These are phyloP conservation scores for Agrocybe praecox DNA, from an alignment of 768 basidiomycete genomes.

Conservation along the genomic window DNA sequence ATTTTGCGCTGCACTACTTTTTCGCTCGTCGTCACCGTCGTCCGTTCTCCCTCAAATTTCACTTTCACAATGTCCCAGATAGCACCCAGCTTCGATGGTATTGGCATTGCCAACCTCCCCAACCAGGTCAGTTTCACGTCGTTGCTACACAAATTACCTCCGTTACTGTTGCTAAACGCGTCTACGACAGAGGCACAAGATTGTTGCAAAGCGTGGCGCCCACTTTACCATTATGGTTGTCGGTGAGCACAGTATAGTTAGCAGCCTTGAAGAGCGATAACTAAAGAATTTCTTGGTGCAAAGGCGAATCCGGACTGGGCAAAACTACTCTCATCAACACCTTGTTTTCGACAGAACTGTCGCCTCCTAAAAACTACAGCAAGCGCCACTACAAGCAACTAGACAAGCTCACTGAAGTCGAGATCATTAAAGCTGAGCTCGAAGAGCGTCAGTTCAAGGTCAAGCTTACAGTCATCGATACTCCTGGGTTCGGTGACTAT, in stretches of 20 bases:
- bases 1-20: slow-evolving; percentile 29
- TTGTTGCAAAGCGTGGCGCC: slow-evolving; percentile 94
- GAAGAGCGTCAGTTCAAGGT: slow-evolving; percentile 99
- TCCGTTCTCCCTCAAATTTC: slow-evolving; percentile 16
- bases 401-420: slow-evolving; percentile 98
- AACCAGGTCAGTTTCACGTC: slow-evolving; percentile 74
- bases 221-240: slow-evolving; percentile 99
- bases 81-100: slow-evolving; percentile 65
- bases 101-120: slow-evolving; percentile 95
- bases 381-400: slow-evolving; percentile 93
- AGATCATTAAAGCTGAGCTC: slow-evolving; percentile 99
- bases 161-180: slow-evolving; percentile 27
- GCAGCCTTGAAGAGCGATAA: not conserved
- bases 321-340: slow-evolving; percentile 99
- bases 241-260: slow-evolving; percentile 53
- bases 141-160: not conserved
- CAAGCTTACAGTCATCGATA: slow-evolving; percentile 98
- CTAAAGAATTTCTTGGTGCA: not conserved
- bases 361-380: slow-evolving; percentile 86
- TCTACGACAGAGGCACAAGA: slow-evolving; percentile 87
- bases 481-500: slow-evolving; percentile 99
- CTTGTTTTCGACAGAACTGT: slow-evolving; percentile 97
- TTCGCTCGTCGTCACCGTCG: slow-evolving; percentile 23
- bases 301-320: slow-evolving; percentile 96
- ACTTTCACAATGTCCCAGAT: slow-evolving; percentile 44